Evolutionary conservation across 208 protist species (phyloP).

Genomic region (Acanthamoeba healyi): DNA sequence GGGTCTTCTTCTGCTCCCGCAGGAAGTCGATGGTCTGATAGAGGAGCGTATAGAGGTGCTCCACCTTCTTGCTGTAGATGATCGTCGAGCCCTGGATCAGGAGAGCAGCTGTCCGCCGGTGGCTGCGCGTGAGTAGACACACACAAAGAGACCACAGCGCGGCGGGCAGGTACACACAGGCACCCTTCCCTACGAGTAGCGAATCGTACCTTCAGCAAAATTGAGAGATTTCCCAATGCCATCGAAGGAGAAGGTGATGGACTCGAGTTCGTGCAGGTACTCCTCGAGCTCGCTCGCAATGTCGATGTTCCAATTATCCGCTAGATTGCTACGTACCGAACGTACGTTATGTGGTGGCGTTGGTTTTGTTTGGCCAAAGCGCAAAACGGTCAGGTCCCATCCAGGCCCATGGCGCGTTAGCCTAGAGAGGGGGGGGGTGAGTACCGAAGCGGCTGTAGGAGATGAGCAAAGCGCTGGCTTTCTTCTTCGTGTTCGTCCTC

Average conservation of each 20-base stretch:
- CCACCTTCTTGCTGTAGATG: slow-evolving; percentile 90
- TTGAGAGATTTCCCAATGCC: slow-evolving; percentile 81
- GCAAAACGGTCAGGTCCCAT: too few species aligned
- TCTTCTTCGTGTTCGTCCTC: slow-evolving; percentile 42
- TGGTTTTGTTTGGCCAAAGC: not conserved
- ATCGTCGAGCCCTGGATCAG: slow-evolving; percentile 89
- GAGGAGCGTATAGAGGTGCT: slow-evolving; percentile 88
- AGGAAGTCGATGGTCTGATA: slow-evolving; percentile 87
- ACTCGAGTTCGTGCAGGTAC: slow-evolving; percentile 87
- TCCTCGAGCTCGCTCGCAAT: slow-evolving; percentile 89
- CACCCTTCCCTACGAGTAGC: too few species aligned
- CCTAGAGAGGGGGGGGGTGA: not conserved
- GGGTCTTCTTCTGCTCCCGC: slow-evolving; percentile 78
- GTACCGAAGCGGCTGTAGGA: slow-evolving; percentile 69
- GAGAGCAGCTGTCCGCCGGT: slow-evolving; percentile 89
- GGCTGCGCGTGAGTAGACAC: not conserved
- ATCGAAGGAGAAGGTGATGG: slow-evolving; percentile 85
- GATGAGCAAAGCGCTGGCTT: slow-evolving; percentile 67
- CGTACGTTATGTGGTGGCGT: not conserved
- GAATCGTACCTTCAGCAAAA: slow-evolving; percentile 86
- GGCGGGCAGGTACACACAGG: too few species aligned
- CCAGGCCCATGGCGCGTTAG: too few species aligned
- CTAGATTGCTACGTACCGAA: slow-evolving; percentile 83
- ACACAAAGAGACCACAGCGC: not conserved
- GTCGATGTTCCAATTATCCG: slow-evolving; percentile 91